Conservation (phyloP, 306 rosid genomes). For the Echinosophora koreensis region DNA sequence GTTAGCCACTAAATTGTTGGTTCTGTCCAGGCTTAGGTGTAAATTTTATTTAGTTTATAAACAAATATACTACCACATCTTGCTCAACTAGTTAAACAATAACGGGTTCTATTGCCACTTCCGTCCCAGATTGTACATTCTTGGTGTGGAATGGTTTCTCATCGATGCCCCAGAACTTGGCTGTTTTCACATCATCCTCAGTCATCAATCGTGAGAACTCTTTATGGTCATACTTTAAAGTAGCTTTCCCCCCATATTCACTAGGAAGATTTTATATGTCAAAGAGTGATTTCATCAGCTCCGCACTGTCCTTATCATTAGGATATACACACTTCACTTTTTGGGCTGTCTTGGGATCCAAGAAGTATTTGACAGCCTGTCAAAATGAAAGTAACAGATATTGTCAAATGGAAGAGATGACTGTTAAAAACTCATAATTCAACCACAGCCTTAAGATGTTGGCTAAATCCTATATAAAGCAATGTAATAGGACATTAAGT, state of each 20-base stretch:
- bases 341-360: conserved; percentile 81
- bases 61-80: conserved; percentile 18
- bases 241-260: conserved; percentile 85
- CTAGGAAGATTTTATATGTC: conserved; percentile 84
- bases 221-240: conserved; percentile 78
- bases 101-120: conserved; percentile 58
- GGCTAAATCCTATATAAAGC: not conserved
- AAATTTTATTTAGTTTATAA: conserved; percentile 13
- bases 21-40: not conserved
- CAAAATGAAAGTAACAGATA: conserved; percentile 29
- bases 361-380: conserved; percentile 78
- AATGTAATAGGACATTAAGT: not conserved
- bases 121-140: conserved; percentile 57
- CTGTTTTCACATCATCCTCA: conserved; percentile 78
- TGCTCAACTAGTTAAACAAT: conserved; percentile 39
- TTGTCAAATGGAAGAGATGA: conserved; percentile 26
- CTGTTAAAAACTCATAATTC: conserved; percentile 24
- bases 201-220: conserved; percentile 84
- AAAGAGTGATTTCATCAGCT: conserved; percentile 82
- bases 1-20: too few relatives aligned
- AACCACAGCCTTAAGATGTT: conserved; percentile 8
- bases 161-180: conserved; percentile 80
- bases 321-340: conserved; percentile 88
- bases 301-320: conserved; percentile 72
- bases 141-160: conserved; percentile 51